Conservation (phyloP, 2,329 filamentous ascomycete species). For the Botryotinia narcissicola region DNA sequence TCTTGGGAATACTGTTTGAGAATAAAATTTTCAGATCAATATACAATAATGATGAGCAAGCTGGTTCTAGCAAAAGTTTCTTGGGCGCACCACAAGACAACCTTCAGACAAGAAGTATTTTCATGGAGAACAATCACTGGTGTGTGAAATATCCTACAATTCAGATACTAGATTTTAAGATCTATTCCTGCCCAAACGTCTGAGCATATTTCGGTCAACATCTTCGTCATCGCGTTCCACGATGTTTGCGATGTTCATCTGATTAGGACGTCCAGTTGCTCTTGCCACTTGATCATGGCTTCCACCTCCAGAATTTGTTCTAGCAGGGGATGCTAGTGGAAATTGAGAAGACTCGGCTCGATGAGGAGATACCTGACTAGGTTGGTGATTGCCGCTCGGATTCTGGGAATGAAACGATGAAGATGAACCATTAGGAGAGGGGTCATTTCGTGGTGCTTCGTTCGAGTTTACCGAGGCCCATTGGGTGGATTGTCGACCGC, state of each 20-base stretch:
- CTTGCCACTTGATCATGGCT: neutral
- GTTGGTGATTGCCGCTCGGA: slow-evolving; percentile 28
- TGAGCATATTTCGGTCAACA: slow-evolving; percentile 38
- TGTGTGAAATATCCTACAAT: neutral
- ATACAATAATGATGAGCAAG: neutral
- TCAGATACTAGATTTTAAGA: neutral
- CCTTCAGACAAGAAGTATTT: neutral
- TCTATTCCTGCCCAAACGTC: slow-evolving; percentile 31
- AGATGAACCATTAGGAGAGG: slow-evolving; percentile 38
- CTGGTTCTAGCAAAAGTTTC: neutral
- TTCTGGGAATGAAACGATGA: slow-evolving; percentile 32
- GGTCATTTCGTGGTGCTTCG: slow-evolving; percentile 18
- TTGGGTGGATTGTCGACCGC: slow-evolving; percentile 19
- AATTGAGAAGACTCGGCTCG: slow-evolving; percentile 31
- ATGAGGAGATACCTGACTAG: slow-evolving; percentile 21
- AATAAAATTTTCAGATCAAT: neutral
- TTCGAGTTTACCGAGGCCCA: too few relatives aligned
- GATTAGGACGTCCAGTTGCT: slow-evolving; percentile 29
- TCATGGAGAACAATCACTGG: neutral
- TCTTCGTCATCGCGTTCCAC: slow-evolving; percentile 37
- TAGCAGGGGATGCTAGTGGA: slow-evolving; percentile 35
- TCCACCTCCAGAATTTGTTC: slow-evolving; percentile 34
- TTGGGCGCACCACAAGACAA: neutral
- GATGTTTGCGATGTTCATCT: slow-evolving; percentile 38
- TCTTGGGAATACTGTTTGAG: neutral